A percentile compares a stretch with the other conserved stretches of the same genome.
Conservation (phyloP, 1,139 yeast species). For the Arxiozyma bovina region DNA sequence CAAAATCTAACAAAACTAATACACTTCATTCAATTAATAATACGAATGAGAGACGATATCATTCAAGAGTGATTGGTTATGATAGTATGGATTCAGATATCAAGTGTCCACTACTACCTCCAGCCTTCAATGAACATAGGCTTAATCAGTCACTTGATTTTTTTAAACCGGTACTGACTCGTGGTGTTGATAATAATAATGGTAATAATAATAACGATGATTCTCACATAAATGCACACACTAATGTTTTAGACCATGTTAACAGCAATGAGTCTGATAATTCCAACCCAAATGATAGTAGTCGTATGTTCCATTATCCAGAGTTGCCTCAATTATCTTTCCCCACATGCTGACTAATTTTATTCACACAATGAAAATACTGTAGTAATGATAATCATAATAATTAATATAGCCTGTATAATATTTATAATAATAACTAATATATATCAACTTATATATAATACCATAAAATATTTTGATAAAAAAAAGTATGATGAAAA, state of each 20-base stretch:
- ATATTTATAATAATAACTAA: too few species aligned
- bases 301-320: slow-evolving; percentile 16
- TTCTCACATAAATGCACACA: neutral
- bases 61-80: neutral
- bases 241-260: neutral
- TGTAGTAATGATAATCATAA: neutral
- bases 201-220: neutral
- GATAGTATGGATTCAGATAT: neutral
- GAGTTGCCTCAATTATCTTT: slow-evolving; percentile 23
- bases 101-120: slow-evolving; percentile 12
- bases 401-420: neutral
- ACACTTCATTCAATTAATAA: slow-evolving; percentile 2
- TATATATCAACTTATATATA: neutral
- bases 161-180: slow-evolving; percentile 6
- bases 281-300: neutral
- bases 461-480: neutral
- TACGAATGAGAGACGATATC: neutral
- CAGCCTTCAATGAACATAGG: slow-evolving; percentile 21
- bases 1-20: slow-evolving; percentile 9
- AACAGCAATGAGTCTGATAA: neutral
- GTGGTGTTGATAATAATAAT: neutral
- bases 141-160: slow-evolving; percentile 21
- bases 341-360: slow-evolving; percentile 11
- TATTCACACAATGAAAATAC: neutral
- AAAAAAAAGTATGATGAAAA: too few species aligned